phyloP scores from a whole-genome alignment of 2,329 filamentous ascomycete genomes.

The Fusarium tuaranense region DNA sequence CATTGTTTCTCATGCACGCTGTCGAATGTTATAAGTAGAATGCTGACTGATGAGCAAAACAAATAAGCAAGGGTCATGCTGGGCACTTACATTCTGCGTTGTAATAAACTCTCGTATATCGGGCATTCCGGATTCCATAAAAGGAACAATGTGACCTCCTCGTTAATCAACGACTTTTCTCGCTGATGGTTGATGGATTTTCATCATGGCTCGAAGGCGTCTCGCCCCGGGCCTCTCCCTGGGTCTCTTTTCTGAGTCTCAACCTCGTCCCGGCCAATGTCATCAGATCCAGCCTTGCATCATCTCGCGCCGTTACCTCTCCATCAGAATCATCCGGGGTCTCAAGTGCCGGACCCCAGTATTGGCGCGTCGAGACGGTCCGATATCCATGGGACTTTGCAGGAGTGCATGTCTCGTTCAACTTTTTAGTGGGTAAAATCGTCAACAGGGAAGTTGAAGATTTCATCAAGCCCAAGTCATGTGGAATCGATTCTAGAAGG shows the following conservation, averaged over 20 bases:
- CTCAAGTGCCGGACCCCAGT: constrained; percentile 15
- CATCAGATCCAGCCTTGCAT: not conserved
- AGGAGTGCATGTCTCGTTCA: constrained; percentile 28
- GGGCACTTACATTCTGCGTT: not conserved
- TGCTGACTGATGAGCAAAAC: not conserved
- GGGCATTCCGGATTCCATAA: constrained; percentile 1
- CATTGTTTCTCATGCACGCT: constrained; percentile 15
- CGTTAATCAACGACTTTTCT: not conserved
- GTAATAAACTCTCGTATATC: not conserved
- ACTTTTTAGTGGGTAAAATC: constrained; percentile 23
- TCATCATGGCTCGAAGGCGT: not conserved
- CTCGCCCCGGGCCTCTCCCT: constrained; percentile 8
- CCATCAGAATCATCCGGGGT: constrained; percentile 18
- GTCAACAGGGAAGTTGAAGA: not conserved
- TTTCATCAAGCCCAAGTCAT: not conserved
- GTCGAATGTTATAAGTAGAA: not conserved
- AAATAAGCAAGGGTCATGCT: not conserved
- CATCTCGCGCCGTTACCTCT: not conserved
- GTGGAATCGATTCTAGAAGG: constrained; percentile 12
- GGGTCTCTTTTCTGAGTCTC: constrained; percentile 19
- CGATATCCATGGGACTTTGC: constrained; percentile 23
- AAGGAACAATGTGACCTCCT: not conserved
- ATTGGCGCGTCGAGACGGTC: constrained; percentile 31
- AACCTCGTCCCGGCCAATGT: not conserved
- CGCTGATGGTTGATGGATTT: not conserved